These are phyloP conservation scores for Acanthamoeba royreba DNA, from an alignment of 208 protist species.

Conservation along the genomic window DNA sequence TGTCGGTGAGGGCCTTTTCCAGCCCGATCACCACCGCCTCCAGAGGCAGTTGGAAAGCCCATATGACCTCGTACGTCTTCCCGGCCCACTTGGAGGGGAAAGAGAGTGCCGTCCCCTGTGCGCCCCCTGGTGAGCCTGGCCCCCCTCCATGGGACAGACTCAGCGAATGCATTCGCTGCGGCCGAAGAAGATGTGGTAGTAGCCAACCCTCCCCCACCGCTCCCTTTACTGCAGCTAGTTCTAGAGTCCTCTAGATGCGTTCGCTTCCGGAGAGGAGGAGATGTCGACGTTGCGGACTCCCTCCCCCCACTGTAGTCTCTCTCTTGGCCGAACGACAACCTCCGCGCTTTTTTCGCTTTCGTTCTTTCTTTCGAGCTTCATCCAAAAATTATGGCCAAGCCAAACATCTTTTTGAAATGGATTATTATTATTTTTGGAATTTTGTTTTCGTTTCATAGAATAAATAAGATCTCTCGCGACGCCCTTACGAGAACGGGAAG, in stretches of 20 bases:
- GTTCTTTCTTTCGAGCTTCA: background rate
- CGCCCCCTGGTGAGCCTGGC: background rate
- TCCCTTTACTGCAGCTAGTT: background rate
- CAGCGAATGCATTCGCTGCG: too few relatives aligned
- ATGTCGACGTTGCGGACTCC: background rate
- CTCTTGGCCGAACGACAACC: background rate
- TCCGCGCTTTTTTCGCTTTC: background rate
- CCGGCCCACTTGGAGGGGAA: background rate
- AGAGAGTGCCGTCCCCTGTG: background rate
- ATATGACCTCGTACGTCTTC: background rate
- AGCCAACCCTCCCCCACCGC: too few relatives aligned
- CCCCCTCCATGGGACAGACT: too few relatives aligned
- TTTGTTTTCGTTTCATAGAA: too few relatives aligned
- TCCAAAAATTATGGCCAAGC: too few relatives aligned
- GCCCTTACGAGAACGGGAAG: background rate
- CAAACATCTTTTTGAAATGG: too few relatives aligned
- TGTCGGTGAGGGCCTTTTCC: background rate
- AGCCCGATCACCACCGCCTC: background rate
- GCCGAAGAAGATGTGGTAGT: too few relatives aligned
- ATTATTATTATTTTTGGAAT: too few relatives aligned
- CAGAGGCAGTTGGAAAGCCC: background rate
- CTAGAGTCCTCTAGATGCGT: background rate
- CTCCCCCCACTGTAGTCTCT: background rate
- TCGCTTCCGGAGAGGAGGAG: too few relatives aligned
- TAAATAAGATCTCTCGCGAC: too few relatives aligned